These are phyloP conservation scores for Dendrobium nobile DNA, from an alignment of 106 monocot genomes.

Conservation along the genomic window DNA sequence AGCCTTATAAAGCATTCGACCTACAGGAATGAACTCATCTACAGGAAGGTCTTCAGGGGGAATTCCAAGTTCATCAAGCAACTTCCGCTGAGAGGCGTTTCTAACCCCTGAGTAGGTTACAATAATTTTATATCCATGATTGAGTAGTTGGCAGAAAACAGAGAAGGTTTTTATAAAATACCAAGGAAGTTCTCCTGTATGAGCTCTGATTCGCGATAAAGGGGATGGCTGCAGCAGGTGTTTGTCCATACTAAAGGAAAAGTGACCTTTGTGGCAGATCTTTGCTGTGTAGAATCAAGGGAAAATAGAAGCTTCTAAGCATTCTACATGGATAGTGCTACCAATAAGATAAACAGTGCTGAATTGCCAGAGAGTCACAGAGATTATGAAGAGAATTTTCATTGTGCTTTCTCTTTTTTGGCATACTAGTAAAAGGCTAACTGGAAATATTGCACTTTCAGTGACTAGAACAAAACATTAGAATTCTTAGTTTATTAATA, in stretches of 20 bases:
- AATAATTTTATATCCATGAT: neutral
- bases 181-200: constrained; percentile 45
- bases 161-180: constrained; percentile 7
- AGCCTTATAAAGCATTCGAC: constrained; percentile 91
- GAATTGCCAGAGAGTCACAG: too few relatives aligned
- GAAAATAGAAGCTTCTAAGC: neutral
- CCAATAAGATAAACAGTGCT: too few relatives aligned
- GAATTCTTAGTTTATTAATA: neutral
- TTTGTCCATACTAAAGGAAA: constrained; percentile 72
- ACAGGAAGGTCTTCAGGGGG: constrained; percentile 65
- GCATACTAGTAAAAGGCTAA: neutral
- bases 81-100: constrained; percentile 91
- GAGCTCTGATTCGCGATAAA: constrained; percentile 58
- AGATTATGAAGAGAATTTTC: too few relatives aligned
- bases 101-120: constrained; percentile 45
- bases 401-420: too few relatives aligned
- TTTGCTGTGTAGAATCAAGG: constrained; percentile 39
- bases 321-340: neutral
- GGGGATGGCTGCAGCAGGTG: constrained; percentile 70
- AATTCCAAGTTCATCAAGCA: constrained; percentile 87
- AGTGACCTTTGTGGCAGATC: constrained; percentile 65
- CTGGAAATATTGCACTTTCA: neutral
- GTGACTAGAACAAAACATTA: neutral
- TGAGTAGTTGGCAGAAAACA: neutral
- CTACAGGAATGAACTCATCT: constrained; percentile 77